Percentiles rank a stretch among this genome's conserved stretches.
phyloP scores from a whole-genome alignment of 108 stramenopile species.

The Cyclostephanos tholiformis region DNA sequence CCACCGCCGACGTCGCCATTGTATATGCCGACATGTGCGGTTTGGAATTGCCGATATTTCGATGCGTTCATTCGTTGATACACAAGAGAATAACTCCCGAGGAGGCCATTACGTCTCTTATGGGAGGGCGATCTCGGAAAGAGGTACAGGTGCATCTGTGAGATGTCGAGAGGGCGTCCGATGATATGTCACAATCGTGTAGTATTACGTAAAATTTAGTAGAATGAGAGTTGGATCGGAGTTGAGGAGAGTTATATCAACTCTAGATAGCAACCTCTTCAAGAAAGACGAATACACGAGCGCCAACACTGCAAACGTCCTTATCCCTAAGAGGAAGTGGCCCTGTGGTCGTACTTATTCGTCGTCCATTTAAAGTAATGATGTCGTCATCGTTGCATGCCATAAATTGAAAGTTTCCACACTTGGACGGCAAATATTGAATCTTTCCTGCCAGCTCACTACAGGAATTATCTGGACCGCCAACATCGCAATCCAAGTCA shows the following conservation, averaged over 20 bases:
- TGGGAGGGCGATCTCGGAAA: slow-evolving; percentile 34
- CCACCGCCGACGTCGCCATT: slow-evolving; percentile 76
- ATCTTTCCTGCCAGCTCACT: slow-evolving; percentile 71
- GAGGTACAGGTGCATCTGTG: slow-evolving; percentile 8
- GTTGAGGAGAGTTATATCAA: too few relatives aligned
- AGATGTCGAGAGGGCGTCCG: neutral
- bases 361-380: slow-evolving; percentile 78
- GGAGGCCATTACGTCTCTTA: slow-evolving; percentile 43
- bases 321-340: slow-evolving; percentile 68
- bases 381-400: slow-evolving; percentile 72
- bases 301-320: slow-evolving; percentile 80
- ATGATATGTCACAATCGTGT: too few relatives aligned
- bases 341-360: slow-evolving; percentile 72
- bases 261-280: slow-evolving; percentile 4
- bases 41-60: slow-evolving; percentile 72
- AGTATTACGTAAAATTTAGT: too few relatives aligned
- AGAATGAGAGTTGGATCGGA: too few relatives aligned
- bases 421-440: slow-evolving; percentile 53
- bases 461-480: slow-evolving; percentile 69
- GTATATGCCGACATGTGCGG: slow-evolving; percentile 71
- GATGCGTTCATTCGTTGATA: slow-evolving; percentile 57
- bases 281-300: slow-evolving; percentile 82
- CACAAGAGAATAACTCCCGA: slow-evolving; percentile 55
- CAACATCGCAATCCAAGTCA: slow-evolving; percentile 76
- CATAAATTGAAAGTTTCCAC: slow-evolving; percentile 66